A percentile compares a stretch with the other conserved stretches of the same genome.
Evolutionary conservation across 169 alveolate species (phyloP).

Genomic region (Plasmodium falciparum): DNA sequence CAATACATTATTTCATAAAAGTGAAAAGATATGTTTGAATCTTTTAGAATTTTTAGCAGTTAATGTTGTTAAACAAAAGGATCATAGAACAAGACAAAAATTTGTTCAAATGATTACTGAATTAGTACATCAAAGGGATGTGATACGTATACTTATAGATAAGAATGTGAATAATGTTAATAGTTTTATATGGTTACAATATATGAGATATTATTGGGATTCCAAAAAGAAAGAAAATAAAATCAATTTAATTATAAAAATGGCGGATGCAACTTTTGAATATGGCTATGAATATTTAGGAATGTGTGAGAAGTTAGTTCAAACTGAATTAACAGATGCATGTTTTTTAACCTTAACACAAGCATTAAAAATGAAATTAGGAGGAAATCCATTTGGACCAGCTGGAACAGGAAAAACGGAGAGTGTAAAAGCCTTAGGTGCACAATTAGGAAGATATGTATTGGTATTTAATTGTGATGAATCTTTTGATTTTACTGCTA

Average conservation of each 20-base stretch:
- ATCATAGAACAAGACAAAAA: conserved; percentile 91
- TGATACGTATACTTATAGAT: conserved; percentile 87
- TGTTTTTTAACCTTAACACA: conserved; percentile 97
- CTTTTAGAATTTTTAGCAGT: conserved; percentile 91
- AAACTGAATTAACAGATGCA: conserved; percentile 98
- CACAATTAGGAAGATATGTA: conserved; percentile 96
- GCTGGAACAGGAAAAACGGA: conserved; percentile 99
- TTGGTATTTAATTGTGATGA: conserved; percentile 99
- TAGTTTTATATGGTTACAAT: conserved; percentile 96
- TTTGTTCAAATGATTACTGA: conserved; percentile 96
- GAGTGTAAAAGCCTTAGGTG: conserved; percentile 98
- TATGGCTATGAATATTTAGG: conserved; percentile 99
- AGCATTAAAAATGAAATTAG: conserved; percentile 96
- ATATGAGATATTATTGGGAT: conserved; percentile 96
- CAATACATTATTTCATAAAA: conserved; percentile 73
- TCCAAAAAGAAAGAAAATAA: conserved; percentile 80
- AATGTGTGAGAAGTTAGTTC: conserved; percentile 96
- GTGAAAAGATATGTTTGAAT: conserved; percentile 81
- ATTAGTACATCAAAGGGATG: conserved; percentile 97
- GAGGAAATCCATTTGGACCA: conserved; percentile 99
- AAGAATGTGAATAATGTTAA: conserved; percentile 74
- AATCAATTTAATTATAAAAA: conserved; percentile 86
- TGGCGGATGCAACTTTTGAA: conserved; percentile 95
- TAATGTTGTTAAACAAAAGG: conserved; percentile 91
- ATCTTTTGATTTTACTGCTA: conserved; percentile 97